phyloP scores from a whole-genome alignment of 495 filamentous ascomycete species.

The Penicillium macrosclerotiorum region DNA sequence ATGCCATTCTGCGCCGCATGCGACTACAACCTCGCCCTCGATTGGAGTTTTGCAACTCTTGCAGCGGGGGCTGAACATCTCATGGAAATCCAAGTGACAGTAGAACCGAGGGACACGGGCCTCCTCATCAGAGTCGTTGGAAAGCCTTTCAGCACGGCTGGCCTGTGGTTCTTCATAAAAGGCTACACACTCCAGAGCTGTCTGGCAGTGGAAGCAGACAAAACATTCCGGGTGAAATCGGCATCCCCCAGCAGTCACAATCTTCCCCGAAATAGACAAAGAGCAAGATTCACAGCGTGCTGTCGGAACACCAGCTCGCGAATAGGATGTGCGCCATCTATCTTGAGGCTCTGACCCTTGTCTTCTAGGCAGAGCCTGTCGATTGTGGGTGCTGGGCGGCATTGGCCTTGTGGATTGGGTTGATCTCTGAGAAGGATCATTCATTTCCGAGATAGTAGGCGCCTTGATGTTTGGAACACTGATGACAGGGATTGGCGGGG shows the following conservation, averaged over 20 bases:
- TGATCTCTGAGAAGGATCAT: slow-evolving; percentile 4
- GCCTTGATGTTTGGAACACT: slow-evolving; percentile 54
- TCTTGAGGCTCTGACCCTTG: slow-evolving; percentile 26
- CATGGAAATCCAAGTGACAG: slow-evolving; percentile 98
- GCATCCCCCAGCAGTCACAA: slow-evolving; percentile 74
- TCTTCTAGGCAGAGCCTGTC: slow-evolving; percentile 19
- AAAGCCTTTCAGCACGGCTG: slow-evolving; percentile 65
- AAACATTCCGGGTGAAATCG: slow-evolving; percentile 96
- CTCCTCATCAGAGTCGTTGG: slow-evolving; percentile 56
- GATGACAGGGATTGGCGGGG: slow-evolving; percentile 58
- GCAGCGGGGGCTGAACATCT: slow-evolving; percentile 87
- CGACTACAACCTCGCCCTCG: slow-evolving; percentile 89
- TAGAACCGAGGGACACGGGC: slow-evolving; percentile 73
- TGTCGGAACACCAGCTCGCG: slow-evolving; percentile 60
- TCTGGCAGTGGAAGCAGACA: slow-evolving; percentile 82
- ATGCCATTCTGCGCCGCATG: slow-evolving; percentile 93
- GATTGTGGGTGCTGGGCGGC: slow-evolving; percentile 15
- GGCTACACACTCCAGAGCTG: slow-evolving; percentile 86
- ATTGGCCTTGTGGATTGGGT: slow-evolving; percentile 19
- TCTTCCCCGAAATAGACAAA: slow-evolving; percentile 80
- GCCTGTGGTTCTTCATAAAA: slow-evolving; percentile 88
- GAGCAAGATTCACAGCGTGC: slow-evolving; percentile 83
- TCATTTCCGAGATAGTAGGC: slow-evolving; percentile 41
- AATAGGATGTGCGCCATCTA: slow-evolving; percentile 41
- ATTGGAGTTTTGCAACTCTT: slow-evolving; percentile 99